phyloP scores from a whole-genome alignment of 2,329 filamentous ascomycete species.

The Knufia fluminis region DNA sequence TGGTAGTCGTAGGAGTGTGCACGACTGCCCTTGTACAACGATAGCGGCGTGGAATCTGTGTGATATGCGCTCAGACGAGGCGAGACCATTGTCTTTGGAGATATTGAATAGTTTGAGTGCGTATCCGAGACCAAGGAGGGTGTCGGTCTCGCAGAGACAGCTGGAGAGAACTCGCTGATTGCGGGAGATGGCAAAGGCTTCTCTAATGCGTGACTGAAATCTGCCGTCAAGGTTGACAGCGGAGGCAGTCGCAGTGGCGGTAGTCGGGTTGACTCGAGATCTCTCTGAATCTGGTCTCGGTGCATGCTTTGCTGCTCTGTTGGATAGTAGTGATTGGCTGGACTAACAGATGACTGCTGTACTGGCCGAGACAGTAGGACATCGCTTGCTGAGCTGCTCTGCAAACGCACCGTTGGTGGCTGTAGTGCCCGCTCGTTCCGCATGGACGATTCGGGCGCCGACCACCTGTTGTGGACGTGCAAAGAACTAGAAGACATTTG shows the following conservation, averaged over 20 bases:
- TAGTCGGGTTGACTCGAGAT: not conserved
- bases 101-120: slow-evolving; percentile 1
- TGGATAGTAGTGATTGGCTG: not conserved
- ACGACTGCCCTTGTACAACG: not conserved
- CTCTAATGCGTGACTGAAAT: not conserved
- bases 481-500: not conserved
- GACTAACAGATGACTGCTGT: not conserved
- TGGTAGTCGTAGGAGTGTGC: not conserved
- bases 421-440: not conserved
- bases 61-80: not conserved
- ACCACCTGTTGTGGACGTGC: not conserved
- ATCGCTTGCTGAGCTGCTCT: not conserved
- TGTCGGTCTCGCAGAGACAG: not conserved
- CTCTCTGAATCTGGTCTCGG: not conserved
- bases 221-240: not conserved
- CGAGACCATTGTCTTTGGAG: not conserved
- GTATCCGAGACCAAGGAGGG: slow-evolving; percentile 5
- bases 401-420: not conserved
- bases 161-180: slow-evolving; percentile 3
- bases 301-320: not conserved
- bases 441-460: not conserved
- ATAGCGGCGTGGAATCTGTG: not conserved
- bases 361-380: not conserved
- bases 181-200: slow-evolving; percentile 3
- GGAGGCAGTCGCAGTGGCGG: slow-evolving; percentile 2